Conservation (phyloP, 768 basidiomycete species). For the Panellus pusillus region DNA sequence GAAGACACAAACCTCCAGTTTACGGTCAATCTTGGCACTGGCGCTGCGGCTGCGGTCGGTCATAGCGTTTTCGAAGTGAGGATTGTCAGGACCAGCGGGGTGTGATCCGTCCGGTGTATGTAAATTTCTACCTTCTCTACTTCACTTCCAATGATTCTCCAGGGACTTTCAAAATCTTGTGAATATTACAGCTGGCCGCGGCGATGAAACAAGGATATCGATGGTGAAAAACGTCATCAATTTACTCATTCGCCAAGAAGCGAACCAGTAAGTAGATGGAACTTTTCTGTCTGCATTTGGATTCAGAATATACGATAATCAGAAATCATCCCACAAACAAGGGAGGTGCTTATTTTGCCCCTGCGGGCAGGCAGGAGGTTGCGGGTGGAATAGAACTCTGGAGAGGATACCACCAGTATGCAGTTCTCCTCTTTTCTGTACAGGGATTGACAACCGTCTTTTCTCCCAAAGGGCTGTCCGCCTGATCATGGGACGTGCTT, state of each 20-base stretch:
- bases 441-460: neutral
- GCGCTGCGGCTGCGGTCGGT: conserved; percentile 13
- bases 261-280: conserved; percentile 39
- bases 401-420: conserved; percentile 53
- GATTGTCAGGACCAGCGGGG: conserved; percentile 41
- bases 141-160: neutral
- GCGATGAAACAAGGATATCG: conserved; percentile 26
- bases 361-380: conserved; percentile 5
- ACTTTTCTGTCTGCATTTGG: neutral
- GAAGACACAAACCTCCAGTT: conserved; percentile 28
- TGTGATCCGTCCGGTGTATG: conserved; percentile 37
- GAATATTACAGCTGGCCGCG: conserved; percentile 5
- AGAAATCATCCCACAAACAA: conserved; percentile 46
- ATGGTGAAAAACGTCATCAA: conserved; percentile 49
- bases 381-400: conserved; percentile 42
- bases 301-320: neutral
- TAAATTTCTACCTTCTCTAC: neutral
- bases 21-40: conserved; percentile 32
- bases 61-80: conserved; percentile 33
- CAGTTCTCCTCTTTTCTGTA: neutral
- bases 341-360: conserved; percentile 43
- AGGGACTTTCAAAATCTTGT: conserved; percentile 31
- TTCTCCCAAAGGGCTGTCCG: conserved; percentile 43
- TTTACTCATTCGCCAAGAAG: conserved; percentile 47
- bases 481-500: conserved; percentile 39